A percentile compares a stretch with the other conserved stretches of the same genome.
Conservation (phyloP, 768 basidiomycete species). For the Xanthoconium stramineum region DNA sequence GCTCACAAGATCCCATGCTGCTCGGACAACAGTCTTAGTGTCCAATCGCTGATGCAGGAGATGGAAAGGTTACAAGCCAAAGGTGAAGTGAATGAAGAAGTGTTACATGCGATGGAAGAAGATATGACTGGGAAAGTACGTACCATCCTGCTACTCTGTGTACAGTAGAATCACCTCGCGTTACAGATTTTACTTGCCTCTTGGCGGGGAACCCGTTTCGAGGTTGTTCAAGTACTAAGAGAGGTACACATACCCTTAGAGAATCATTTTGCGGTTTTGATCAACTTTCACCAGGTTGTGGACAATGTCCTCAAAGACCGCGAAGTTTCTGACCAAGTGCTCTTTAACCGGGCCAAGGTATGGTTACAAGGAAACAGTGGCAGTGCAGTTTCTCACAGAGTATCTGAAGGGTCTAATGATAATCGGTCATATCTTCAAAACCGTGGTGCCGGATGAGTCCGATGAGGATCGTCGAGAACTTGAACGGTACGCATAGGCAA, state of each 20-base stretch:
- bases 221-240: conserved; percentile 87
- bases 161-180: background rate
- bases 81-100: conserved; percentile 85
- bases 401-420: conserved; percentile 70
- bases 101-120: conserved; percentile 81
- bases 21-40: conserved; percentile 31
- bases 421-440: conserved; percentile 88
- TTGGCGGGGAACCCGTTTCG: conserved; percentile 95
- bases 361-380: conserved; percentile 5
- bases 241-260: conserved; percentile 40
- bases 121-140: conserved; percentile 87
- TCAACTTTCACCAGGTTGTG: conserved; percentile 47
- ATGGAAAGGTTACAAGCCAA: conserved; percentile 88
- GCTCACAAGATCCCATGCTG: conserved; percentile 45
- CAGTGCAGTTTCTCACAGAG: background rate
- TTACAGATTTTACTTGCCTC: conserved; percentile 87
- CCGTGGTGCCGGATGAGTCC: conserved; percentile 79
- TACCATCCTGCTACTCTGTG: background rate
- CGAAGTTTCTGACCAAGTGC: conserved; percentile 62
- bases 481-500: conserved; percentile 60
- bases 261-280: conserved; percentile 3
- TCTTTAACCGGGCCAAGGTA: conserved; percentile 86
- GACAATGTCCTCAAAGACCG: conserved; percentile 85
- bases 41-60: conserved; percentile 49
- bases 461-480: conserved; percentile 94